Evolutionary conservation across 306 rosid species (phyloP).

Genomic region (Fragaria ananassa): DNA sequence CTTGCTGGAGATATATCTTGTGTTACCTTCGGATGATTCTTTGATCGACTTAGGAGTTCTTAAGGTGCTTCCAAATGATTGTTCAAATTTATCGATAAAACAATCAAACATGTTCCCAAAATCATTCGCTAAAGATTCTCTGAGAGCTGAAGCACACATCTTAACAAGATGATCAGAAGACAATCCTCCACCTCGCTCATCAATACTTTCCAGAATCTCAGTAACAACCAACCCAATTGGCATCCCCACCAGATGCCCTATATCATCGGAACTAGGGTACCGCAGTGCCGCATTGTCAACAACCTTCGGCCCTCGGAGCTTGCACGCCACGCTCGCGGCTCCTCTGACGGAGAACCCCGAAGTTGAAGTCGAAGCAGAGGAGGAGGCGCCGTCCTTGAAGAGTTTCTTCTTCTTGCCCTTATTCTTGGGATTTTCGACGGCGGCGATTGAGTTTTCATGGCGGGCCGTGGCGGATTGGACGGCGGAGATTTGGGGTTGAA

Average conservation of each 20-base stretch:
- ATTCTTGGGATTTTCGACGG: neutral
- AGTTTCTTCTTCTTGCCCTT: constrained; percentile 18
- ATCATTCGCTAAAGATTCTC: constrained; percentile 82
- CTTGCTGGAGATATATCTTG: constrained; percentile 23
- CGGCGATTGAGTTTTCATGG: neutral
- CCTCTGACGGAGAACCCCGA: constrained; percentile 25
- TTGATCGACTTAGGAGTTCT: constrained; percentile 71
- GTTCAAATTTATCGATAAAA: constrained; percentile 69
- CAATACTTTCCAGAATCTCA: constrained; percentile 65
- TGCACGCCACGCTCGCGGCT: constrained; percentile 25
- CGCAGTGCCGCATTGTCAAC: constrained; percentile 34
- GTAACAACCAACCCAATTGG: constrained; percentile 68
- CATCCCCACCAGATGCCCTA: constrained; percentile 81
- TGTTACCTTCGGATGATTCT: constrained; percentile 40
- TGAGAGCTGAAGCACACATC: constrained; percentile 81
- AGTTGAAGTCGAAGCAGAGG: constrained; percentile 22
- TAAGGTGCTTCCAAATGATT: constrained; percentile 75
- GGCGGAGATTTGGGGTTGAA: neutral
- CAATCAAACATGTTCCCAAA: constrained; percentile 67
- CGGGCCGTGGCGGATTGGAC: neutral
- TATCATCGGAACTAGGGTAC: constrained; percentile 32
- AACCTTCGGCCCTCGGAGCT: constrained; percentile 57
- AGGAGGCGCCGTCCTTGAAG: constrained; percentile 16
- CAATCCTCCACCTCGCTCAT: constrained; percentile 39
- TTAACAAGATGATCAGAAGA: constrained; percentile 54